Conservation (phyloP, 23 red algal genomes). For the Pyropia yezoensis region DNA sequence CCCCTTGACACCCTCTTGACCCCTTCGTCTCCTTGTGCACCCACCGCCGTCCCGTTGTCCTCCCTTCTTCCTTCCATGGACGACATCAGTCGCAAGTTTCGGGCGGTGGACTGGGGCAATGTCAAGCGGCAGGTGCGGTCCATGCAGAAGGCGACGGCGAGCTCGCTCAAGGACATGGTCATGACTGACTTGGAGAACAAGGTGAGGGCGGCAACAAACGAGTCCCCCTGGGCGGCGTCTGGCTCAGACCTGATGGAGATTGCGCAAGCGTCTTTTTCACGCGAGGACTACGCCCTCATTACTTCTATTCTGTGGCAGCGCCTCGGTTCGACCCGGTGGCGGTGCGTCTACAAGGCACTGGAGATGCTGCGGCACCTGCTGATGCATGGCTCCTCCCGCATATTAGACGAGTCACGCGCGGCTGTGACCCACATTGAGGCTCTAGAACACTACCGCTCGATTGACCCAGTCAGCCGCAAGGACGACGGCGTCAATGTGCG, state of each 20-base stretch:
- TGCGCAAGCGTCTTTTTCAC: constrained; percentile 60
- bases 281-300: constrained; percentile 79
- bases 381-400: constrained; percentile 72
- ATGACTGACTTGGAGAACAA: constrained; percentile 99
- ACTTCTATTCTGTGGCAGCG: constrained; percentile 89
- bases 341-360: constrained; percentile 83
- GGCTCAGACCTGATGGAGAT: constrained; percentile 71
- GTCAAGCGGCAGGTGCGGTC: constrained; percentile 51
- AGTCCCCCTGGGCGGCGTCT: constrained; percentile 64
- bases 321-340: constrained; percentile 63
- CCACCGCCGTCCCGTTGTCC: background rate
- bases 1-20: no score
- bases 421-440: constrained; percentile 52
- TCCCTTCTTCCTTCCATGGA: constrained; percentile 24
- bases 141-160: constrained; percentile 47
- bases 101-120: constrained; percentile 65
- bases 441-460: constrained; percentile 58
- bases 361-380: constrained; percentile 66
- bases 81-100: constrained; percentile 39
- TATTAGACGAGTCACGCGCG: constrained; percentile 50
- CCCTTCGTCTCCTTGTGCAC: no score
- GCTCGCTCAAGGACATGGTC: constrained; percentile 73
- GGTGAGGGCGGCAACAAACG: constrained; percentile 65
- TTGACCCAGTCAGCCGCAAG: constrained; percentile 29
- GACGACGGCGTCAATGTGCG: constrained; percentile 85